Evolutionary conservation across 306 rosid species (phyloP).

Genomic region (Ochetophila trinervis): DNA sequence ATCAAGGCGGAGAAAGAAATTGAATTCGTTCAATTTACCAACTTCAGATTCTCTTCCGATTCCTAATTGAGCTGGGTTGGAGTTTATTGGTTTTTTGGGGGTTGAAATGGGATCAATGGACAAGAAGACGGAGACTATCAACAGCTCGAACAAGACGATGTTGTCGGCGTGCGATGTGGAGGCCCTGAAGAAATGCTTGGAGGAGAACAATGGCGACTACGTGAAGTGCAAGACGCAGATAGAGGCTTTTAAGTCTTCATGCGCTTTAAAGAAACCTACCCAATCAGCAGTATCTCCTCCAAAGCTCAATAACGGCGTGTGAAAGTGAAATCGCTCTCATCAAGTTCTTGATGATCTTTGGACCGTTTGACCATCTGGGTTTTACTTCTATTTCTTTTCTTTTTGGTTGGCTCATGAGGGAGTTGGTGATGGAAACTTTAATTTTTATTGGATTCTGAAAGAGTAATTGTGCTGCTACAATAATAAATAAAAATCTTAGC

Average conservation of each 20-base stretch:
- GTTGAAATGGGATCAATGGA: constrained; percentile 38
- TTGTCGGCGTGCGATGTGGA: constrained; percentile 67
- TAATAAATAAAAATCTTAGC: too few relatives aligned
- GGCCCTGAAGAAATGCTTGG: constrained; percentile 83
- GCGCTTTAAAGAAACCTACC: constrained; percentile 57
- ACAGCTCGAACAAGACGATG: constrained; percentile 41
- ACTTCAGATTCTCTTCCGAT: too few relatives aligned
- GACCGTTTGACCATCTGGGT: constrained; percentile 14
- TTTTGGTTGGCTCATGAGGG: constrained; percentile 1
- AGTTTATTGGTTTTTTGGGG: neutral
- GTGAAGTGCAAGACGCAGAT: constrained; percentile 77
- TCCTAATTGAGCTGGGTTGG: neutral
- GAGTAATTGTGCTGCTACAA: too few relatives aligned
- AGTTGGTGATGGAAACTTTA: too few relatives aligned
- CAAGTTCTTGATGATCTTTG: neutral
- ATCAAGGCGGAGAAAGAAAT: too few relatives aligned
- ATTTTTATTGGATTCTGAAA: too few relatives aligned
- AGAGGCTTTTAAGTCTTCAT: constrained; percentile 72
- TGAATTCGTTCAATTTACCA: too few relatives aligned
- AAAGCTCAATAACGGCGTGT: neutral
- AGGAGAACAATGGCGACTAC: constrained; percentile 79
- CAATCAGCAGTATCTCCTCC: constrained; percentile 28
- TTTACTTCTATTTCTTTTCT: neutral
- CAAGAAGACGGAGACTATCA: constrained; percentile 28
- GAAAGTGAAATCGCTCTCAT: neutral